phyloP scores from a whole-genome alignment of 768 basidiomycete genomes.

The Mycena crocata region DNA sequence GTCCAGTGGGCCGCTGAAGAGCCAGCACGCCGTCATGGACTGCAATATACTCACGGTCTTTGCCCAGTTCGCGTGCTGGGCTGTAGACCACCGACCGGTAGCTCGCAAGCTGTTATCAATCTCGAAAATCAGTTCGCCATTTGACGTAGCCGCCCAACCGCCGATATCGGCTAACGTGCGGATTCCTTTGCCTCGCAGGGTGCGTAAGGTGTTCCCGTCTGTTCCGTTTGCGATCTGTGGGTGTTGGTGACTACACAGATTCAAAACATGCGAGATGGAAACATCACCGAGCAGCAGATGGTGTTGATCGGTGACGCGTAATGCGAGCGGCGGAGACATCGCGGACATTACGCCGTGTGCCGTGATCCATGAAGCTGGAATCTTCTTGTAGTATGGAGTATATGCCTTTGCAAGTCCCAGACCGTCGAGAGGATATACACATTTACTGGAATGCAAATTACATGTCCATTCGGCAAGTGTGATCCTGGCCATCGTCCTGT shows the following conservation, averaged over 20 bases:
- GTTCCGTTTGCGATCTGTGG: conserved; percentile 21
- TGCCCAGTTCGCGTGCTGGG: neutral
- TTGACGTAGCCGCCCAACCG: neutral
- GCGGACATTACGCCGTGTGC: neutral
- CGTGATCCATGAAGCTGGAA: conserved; percentile 2
- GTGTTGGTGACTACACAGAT: neutral
- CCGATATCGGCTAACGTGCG: neutral
- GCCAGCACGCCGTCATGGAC: neutral
- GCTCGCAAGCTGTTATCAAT: neutral
- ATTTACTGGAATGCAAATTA: conserved; percentile 14
- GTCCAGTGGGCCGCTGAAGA: neutral
- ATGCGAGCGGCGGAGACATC: neutral
- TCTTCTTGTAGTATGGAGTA: neutral
- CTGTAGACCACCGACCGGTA: neutral
- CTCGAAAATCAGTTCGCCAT: neutral
- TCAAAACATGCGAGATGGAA: neutral
- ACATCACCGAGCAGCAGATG: neutral
- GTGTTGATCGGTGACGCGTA: neutral
- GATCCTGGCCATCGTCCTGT: conserved; percentile 28
- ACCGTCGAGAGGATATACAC: conserved; percentile 18
- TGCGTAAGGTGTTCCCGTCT: conserved; percentile 2
- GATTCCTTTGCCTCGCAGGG: neutral
- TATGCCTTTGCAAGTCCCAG: neutral
- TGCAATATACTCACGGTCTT: neutral
- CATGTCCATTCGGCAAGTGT: conserved; percentile 32